Percentiles rank a stretch among this genome's conserved stretches.
These are phyloP conservation scores for Galerina sulciceps DNA, from an alignment of 768 basidiomycete species.

Conservation along the genomic window DNA sequence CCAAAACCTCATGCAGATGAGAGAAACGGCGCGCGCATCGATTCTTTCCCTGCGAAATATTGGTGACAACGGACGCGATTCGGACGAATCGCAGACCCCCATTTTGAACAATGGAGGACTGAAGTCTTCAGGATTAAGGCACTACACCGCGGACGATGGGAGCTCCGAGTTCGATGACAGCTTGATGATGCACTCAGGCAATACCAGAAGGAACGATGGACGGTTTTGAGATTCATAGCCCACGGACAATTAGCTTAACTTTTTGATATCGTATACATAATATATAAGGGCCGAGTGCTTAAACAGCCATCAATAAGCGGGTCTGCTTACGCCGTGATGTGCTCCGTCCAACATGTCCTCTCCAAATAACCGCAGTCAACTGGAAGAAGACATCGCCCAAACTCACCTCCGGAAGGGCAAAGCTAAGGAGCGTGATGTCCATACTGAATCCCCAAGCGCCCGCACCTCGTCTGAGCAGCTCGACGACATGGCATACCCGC, in stretches of 20 bases:
- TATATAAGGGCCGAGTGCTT: background rate
- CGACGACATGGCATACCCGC: constrained; percentile 57
- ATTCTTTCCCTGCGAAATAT: constrained; percentile 58
- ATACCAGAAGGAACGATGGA: constrained; percentile 33
- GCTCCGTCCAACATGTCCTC: constrained; percentile 3
- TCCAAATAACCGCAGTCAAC: background rate
- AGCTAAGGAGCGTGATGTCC: constrained; percentile 34
- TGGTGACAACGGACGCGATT: constrained; percentile 51
- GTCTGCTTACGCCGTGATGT: background rate
- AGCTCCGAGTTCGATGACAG: constrained; percentile 55
- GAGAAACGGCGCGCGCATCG: constrained; percentile 71
- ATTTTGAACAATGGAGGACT: constrained; percentile 52
- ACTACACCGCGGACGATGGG: constrained; percentile 54
- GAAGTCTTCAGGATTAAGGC: constrained; percentile 60
- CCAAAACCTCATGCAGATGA: constrained; percentile 80
- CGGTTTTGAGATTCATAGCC: constrained; percentile 35
- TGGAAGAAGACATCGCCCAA: constrained; percentile 8
- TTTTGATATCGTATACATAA: background rate
- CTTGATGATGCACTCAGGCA: constrained; percentile 43
- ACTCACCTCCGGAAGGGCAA: constrained; percentile 35
- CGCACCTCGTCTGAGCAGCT: constrained; percentile 28
- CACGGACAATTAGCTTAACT: constrained; percentile 1
- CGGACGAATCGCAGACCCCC: constrained; percentile 60
- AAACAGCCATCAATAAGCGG: constrained; percentile 1
- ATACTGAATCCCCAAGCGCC: constrained; percentile 25